These are phyloP conservation scores for Posidonia australis DNA, from an alignment of 106 monocot species.

Conservation along the genomic window DNA sequence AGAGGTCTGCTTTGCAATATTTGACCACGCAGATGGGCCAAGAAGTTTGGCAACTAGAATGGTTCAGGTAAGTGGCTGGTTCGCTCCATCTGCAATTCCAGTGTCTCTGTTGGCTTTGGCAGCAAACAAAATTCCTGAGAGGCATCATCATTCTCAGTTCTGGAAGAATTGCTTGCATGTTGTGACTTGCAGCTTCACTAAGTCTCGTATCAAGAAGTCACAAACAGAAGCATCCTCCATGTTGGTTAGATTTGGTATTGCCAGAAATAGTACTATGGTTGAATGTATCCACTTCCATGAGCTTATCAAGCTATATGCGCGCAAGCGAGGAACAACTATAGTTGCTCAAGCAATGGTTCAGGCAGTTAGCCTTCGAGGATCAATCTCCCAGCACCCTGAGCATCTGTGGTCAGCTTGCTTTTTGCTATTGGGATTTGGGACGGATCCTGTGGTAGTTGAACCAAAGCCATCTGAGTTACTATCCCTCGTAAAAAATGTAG, in stretches of 20 bases:
- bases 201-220: no score
- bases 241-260: conserved; percentile 77
- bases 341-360: conserved; percentile 56
- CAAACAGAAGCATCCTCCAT: conserved; percentile 73
- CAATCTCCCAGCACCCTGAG: conserved; percentile 43
- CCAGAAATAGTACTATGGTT: conserved; percentile 37
- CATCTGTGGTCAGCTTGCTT: conserved; percentile 91
- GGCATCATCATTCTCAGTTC: conserved; percentile 17
- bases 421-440: conserved; percentile 64
- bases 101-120: conserved; percentile 57
- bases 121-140: conserved; percentile 54
- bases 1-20: conserved; percentile 89
- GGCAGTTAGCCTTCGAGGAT: conserved; percentile 46
- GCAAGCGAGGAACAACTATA: conserved; percentile 34
- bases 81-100: conserved; percentile 59
- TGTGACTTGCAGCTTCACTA: conserved; percentile 24
- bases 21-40: conserved; percentile 84
- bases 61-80: conserved; percentile 77
- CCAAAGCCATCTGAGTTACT: conserved; percentile 53
- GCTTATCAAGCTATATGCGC: conserved; percentile 58
- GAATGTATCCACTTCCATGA: conserved; percentile 68
- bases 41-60: conserved; percentile 71
- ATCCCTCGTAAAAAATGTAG: conserved; percentile 29
- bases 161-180: conserved; percentile 40
- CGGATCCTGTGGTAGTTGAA: conserved; percentile 44